Evolutionary conservation across 2,329 filamentous ascomycete genomes (phyloP), one percentile per base, ranked within the genome.

Genomic region (Tolypocladium ophioglossoides): DNA sequence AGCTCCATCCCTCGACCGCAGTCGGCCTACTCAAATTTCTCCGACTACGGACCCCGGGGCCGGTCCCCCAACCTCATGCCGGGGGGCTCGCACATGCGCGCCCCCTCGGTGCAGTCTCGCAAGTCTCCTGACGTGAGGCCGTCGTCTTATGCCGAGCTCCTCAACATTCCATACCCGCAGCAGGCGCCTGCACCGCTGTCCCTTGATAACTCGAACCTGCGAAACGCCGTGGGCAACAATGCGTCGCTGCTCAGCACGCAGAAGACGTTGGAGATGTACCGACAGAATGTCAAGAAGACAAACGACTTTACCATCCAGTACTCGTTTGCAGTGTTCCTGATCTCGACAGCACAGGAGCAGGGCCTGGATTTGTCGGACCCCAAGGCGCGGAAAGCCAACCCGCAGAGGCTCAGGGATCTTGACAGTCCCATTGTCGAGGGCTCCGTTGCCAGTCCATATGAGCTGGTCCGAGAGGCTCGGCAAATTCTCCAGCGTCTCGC

Each of bases 231-330:
- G 27, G 94, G 94, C 47, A 87, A 83, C 66, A 95, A 95, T 73
- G 92, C 92, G 4, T 96, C 91, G 22, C 78, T 99, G 14, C 80
- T 99, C 34, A 91, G 90, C 64, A 86, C 89, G 37, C 89, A 92
- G 66, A 91, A 97, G 72, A 99, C 94, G 2, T 80, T 99, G 50
- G 91, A 97, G 54, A 96, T 97, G 92, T 99, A 99, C 70, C 83
- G 92, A 47, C 86, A 87, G 54, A 99, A 97, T 65, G 89, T 96
- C 55, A 97, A 96, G 74, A 99, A 99, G 75, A 95, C 94, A 3
- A 94, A 87, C 58, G 91, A 96, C 69, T 79, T 86, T 18, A 85
- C 87, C 4, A 88, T 95, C 37, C 91, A 96, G 70, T 97, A 97
- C 70, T 94, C 95, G 34, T 97, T 99, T 71, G 94, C 94, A 2